Evolutionary conservation across 2,329 filamentous ascomycete genomes (phyloP).

Genomic region (Stylonectria norvegica): DNA sequence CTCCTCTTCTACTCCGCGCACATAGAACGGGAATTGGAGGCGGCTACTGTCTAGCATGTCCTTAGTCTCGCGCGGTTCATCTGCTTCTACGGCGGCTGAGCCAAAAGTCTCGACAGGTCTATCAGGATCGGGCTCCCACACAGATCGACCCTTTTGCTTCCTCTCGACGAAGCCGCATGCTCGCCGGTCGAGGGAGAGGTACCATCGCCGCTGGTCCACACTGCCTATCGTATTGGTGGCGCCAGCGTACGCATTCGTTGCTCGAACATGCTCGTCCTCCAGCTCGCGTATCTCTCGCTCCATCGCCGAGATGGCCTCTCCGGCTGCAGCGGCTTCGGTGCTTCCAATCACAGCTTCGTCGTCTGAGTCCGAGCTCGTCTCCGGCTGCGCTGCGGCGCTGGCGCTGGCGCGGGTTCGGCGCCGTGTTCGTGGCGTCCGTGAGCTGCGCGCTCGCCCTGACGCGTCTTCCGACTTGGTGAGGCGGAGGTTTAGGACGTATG

Average conservation of each 20-base stretch:
- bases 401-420: constrained; percentile 7
- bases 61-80: background rate
- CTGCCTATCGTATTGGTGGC: constrained; percentile 64
- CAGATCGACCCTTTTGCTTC: constrained; percentile 17
- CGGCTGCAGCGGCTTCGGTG: constrained; percentile 9
- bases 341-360: constrained; percentile 19
- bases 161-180: constrained; percentile 54
- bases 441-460: constrained; percentile 27
- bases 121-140: constrained; percentile 9
- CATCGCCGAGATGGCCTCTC: constrained; percentile 30
- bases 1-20: constrained; percentile 58
- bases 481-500: constrained; percentile 54
- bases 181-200: constrained; percentile 57
- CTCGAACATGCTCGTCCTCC: constrained; percentile 52
- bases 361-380: constrained; percentile 25
- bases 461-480: constrained; percentile 45
- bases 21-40: constrained; percentile 56
- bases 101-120: background rate
- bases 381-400: constrained; percentile 8
- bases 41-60: constrained; percentile 12
- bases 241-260: constrained; percentile 63
- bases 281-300: constrained; percentile 43
- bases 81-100: background rate
- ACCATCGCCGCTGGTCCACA: constrained; percentile 66
- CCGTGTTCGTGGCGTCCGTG: constrained; percentile 5